Evolutionary conservation across 2,329 filamentous ascomycete genomes (phyloP), one percentile per base, ranked within the genome.

Genomic region (Talaromyces marneffei): DNA sequence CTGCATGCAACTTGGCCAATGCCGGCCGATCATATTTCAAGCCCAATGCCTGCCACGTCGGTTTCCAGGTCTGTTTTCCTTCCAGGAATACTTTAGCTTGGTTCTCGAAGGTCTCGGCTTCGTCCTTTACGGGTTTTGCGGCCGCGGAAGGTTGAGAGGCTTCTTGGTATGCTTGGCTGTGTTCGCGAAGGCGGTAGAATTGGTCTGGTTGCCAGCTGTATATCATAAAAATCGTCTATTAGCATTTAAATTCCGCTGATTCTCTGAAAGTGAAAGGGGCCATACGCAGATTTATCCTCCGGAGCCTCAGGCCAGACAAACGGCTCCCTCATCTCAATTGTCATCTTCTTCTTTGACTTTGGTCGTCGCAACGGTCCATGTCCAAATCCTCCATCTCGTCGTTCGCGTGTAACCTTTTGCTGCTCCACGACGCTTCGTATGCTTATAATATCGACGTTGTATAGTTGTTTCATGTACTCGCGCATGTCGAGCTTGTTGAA

Each of bases 401-500:
- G 69, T 67, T 70, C 70, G 57, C 66, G 83, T 61, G 83, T 83
- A 37, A 88, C 75, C 52, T 83, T 84, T 73, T 86, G 82, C 76
- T 88, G 85, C 69, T 90, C 87, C 71, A 97, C 85, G 71, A 85
- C 93, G 58, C 90, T 92, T 64, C 93, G 89, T 64, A 97, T 86
- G 66, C 82, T 82, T 57, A 85, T 79, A 59, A 88, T 85, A 65
- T 87, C 83, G 64, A 97, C 87, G 63, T 84, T 82, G 82, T 99
- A 99, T 46, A 85, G 84, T 75, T 96, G 87, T 79, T 85, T 90
- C 64, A 99, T 87, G 80, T 97, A 99, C 80, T 97, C 92, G 75
- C 92, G 90, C 44, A 99, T 80, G 75, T 99, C 94, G 76, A 97
- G 88, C 79, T 99, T 99, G 82, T 91, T 96, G 82, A 97, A 92